phyloP scores from a whole-genome alignment of 2,329 filamentous ascomycete species.

The Alternaria novae-zelandiae region DNA sequence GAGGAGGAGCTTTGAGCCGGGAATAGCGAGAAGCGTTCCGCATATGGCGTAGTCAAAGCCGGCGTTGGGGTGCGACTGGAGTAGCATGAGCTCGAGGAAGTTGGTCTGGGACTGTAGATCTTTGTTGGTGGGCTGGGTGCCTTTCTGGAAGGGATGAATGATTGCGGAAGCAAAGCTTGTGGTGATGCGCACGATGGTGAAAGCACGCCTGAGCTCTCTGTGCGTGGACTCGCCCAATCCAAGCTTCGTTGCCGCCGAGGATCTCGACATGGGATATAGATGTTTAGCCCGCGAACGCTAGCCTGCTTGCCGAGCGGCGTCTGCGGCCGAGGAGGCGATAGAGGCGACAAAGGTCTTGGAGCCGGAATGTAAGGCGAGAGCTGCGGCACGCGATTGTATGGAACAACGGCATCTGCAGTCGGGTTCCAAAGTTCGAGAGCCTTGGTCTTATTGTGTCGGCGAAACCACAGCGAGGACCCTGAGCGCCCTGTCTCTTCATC shows the following conservation, averaged over 20 bases:
- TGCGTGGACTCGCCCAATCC: conserved; percentile 30
- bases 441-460: conserved; percentile 19
- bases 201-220: conserved; percentile 35
- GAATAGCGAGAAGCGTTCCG: conserved; percentile 14
- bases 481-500: conserved; percentile 13
- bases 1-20: neutral
- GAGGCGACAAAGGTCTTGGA: conserved; percentile 24
- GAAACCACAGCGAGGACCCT: conserved; percentile 18
- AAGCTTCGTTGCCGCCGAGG: conserved; percentile 1
- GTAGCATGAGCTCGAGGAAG: conserved; percentile 6
- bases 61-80: conserved; percentile 10
- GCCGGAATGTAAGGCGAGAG: conserved; percentile 30
- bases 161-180: conserved; percentile 27
- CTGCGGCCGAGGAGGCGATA: conserved; percentile 19
- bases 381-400: conserved; percentile 25
- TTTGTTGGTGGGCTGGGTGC: conserved; percentile 23
- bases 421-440: conserved; percentile 18
- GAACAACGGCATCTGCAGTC: conserved; percentile 5
- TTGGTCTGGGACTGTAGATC: conserved; percentile 16
- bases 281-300: conserved; percentile 28
- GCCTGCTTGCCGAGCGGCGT: conserved; percentile 22
- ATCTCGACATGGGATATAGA: conserved; percentile 29
- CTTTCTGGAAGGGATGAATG: conserved; percentile 13
- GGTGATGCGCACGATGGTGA: conserved; percentile 34
- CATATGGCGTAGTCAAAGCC: conserved; percentile 6